phyloP scores from a whole-genome alignment of 1,284 basidiomycete genomes.

The Cronartium ribicola region DNA sequence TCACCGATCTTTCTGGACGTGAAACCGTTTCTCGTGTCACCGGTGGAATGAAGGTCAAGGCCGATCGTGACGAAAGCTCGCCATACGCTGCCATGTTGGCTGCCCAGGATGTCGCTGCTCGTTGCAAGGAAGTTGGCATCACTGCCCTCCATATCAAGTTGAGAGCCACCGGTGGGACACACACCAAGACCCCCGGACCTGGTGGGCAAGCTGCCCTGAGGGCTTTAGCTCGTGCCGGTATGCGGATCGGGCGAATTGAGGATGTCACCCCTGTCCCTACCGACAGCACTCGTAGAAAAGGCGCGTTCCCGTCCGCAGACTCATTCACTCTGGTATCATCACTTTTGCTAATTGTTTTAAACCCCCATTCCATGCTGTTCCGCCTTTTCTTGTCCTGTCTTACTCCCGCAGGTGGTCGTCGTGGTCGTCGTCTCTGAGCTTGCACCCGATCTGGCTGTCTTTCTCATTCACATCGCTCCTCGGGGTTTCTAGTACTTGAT shows the following conservation, averaged over 20 bases:
- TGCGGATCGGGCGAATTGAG: constrained; percentile 97
- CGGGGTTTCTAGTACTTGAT: too few species aligned
- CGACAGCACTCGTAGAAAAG: constrained; percentile 95
- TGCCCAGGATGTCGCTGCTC: constrained; percentile 89
- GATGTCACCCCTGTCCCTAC: constrained; percentile 92
- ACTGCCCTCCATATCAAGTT: constrained; percentile 97
- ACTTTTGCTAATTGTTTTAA: background rate
- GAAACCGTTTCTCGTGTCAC: constrained; percentile 98
- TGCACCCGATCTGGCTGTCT: background rate
- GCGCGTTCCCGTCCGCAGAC: constrained; percentile 44
- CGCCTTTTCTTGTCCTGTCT: constrained; percentile 37
- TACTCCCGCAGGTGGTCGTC: constrained; percentile 82
- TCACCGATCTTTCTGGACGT: constrained; percentile 97
- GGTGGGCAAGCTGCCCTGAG: constrained; percentile 97
- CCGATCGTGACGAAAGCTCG: constrained; percentile 98
- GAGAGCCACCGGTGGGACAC: constrained; percentile 95
- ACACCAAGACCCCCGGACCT: constrained; percentile 97
- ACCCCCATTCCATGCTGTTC: background rate
- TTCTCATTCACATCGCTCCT: background rate
- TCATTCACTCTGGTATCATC: background rate
- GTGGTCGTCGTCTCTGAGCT: constrained; percentile 86
- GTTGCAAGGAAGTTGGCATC: constrained; percentile 98
- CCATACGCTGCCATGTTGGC: constrained; percentile 99
- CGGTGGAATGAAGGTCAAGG: constrained; percentile 99
- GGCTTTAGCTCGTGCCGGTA: constrained; percentile 95